A percentile compares a stretch with the other conserved stretches of the same genome.
Conservation (phyloP, 306 rosid genomes). For the Medicago lupulina region DNA sequence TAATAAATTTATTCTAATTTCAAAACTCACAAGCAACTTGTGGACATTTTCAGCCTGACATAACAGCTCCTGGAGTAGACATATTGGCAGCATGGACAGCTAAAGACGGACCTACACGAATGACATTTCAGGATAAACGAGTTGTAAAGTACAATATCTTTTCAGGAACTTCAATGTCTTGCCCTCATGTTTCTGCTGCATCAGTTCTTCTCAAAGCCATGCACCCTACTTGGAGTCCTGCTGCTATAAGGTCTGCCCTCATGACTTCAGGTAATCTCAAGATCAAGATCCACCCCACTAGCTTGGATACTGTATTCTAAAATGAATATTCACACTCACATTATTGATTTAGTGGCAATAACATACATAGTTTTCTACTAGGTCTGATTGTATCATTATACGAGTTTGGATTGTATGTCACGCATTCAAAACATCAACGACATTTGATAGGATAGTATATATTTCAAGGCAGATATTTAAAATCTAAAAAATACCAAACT, state of each 20-base stretch:
- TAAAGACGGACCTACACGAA: conserved; percentile 72
- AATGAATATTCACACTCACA: no score
- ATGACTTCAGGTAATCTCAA: conserved; percentile 80
- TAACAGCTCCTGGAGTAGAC: conserved; percentile 91
- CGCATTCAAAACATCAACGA: not conserved
- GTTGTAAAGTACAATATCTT: conserved; percentile 67
- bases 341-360: no score
- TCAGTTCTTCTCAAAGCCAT: conserved; percentile 81
- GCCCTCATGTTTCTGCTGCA: conserved; percentile 87
- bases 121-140: conserved; percentile 58
- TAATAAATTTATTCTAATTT: not conserved
- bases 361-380: no score
- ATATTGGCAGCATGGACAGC: conserved; percentile 94
- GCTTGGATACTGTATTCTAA: not conserved
- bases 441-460: not conserved
- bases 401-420: not conserved
- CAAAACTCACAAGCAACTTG: not conserved
- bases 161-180: conserved; percentile 97
- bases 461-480: not conserved
- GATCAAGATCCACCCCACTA: conserved; percentile 3
- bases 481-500: no score
- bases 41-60: conserved; percentile 75
- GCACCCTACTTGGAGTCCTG: conserved; percentile 84
- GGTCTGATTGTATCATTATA: not conserved
- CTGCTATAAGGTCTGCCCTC: conserved; percentile 89